A percentile compares a stretch with the other conserved stretches of the same genome.
These are phyloP conservation scores for Taiozyma sp. DNA, from an alignment of 1,139 yeast species.

Conservation along the genomic window DNA sequence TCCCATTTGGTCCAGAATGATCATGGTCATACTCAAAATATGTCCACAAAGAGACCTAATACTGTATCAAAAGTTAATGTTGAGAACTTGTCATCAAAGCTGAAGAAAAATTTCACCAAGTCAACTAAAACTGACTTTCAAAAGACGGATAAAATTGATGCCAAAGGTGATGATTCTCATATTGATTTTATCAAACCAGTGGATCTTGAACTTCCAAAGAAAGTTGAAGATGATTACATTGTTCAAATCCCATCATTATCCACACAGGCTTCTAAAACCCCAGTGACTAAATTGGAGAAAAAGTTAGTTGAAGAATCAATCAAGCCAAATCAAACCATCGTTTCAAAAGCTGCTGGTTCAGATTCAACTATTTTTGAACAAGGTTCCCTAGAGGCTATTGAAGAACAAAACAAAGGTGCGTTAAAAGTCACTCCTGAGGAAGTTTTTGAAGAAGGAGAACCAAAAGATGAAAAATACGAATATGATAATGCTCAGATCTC, in stretches of 20 bases:
- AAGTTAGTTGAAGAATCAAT: conserved; percentile 14
- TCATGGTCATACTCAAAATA: conserved; percentile 11
- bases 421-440: conserved; percentile 5
- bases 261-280: conserved; percentile 45
- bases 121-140: conserved; percentile 10
- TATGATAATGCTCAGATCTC: conserved; percentile 18
- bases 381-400: conserved; percentile 12
- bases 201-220: conserved; percentile 14
- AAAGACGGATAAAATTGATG: conserved; percentile 7
- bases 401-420: conserved; percentile 12
- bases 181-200: conserved; percentile 25
- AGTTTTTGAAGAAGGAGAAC: conserved; percentile 6
- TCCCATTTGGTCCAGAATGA: conserved; percentile 13
- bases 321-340: conserved; percentile 21
- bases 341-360: conserved; percentile 22
- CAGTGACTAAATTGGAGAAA: conserved; percentile 32
- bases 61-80: neutral
- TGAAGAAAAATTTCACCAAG: neutral
- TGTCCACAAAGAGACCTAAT: conserved; percentile 9
- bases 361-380: conserved; percentile 19
- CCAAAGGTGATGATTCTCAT: conserved; percentile 24
- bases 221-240: conserved; percentile 43
- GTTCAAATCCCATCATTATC: conserved; percentile 52
- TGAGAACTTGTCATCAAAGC: neutral
- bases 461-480: conserved; percentile 13